Conservation (phyloP, 2,329 filamentous ascomycete species). For the Talaromyces piceae region DNA sequence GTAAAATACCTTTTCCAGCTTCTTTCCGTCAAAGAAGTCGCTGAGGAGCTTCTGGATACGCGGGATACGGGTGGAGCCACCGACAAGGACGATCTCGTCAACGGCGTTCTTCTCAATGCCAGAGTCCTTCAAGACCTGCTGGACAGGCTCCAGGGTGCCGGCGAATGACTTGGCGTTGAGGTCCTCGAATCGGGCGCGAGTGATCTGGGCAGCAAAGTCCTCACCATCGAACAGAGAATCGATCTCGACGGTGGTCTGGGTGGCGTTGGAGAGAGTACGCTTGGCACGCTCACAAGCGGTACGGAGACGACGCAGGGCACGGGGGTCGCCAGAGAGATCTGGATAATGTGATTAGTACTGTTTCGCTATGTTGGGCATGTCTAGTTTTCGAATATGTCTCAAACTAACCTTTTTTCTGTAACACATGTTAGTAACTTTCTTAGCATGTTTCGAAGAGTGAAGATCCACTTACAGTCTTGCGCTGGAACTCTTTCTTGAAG, state of each 20-base stretch:
- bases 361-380: background rate
- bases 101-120: slow-evolving; percentile 80
- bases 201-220: slow-evolving; percentile 95
- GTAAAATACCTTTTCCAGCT: slow-evolving; percentile 94
- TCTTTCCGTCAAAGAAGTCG: slow-evolving; percentile 99
- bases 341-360: slow-evolving; percentile 34
- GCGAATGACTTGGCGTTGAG: slow-evolving; percentile 93
- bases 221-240: slow-evolving; percentile 97
- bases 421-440: background rate
- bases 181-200: slow-evolving; percentile 98
- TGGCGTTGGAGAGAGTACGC: slow-evolving; percentile 95
- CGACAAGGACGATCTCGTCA: slow-evolving; percentile 97
- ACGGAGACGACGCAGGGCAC: slow-evolving; percentile 89
- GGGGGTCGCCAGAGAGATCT: slow-evolving; percentile 72
- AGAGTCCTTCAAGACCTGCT: slow-evolving; percentile 94
- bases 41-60: slow-evolving; percentile 97
- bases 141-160: slow-evolving; percentile 89
- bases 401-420: background rate
- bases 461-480: slow-evolving; percentile 56
- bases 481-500: slow-evolving; percentile 91
- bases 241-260: slow-evolving; percentile 96
- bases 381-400: background rate
- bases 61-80: slow-evolving; percentile 98
- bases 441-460: background rate
- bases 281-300: slow-evolving; percentile 99